Percentiles rank a stretch among this genome's conserved stretches.
phyloP scores from a whole-genome alignment of 148 eudicot species.

The Rhododendron mucronatum region DNA sequence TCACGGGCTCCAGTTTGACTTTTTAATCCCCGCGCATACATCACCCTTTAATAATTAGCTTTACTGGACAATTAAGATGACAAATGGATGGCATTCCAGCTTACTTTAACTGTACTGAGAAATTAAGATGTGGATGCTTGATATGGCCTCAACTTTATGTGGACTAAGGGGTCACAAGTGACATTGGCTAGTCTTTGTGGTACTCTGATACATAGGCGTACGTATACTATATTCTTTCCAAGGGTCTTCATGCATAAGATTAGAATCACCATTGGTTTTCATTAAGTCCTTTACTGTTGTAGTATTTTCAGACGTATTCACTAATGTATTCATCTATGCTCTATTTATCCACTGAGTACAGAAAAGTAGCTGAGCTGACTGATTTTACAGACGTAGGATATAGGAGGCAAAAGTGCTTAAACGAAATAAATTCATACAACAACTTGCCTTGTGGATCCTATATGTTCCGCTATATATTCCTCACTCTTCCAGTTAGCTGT shows the following conservation, averaged over 20 bases:
- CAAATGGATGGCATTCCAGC: too few relatives aligned
- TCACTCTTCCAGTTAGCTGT: too few relatives aligned
- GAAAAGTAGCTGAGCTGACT: neutral
- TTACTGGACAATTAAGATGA: too few relatives aligned
- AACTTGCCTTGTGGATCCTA: neutral
- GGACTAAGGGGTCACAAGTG: neutral
- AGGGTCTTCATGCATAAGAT: neutral
- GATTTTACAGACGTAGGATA: neutral
- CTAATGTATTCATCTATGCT: neutral
- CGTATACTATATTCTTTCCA: neutral
- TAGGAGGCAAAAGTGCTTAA: neutral
- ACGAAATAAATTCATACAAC: neutral
- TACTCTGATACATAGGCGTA: neutral
- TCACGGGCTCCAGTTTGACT: neutral
- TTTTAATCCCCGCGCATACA: too few relatives aligned
- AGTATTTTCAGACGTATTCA: neutral
- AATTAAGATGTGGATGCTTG: neutral
- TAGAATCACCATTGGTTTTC: neutral
- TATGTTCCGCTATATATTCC: too few relatives aligned
- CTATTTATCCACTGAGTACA: neutral
- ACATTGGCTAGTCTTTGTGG: neutral
- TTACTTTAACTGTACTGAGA: neutral
- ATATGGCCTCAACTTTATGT: neutral
- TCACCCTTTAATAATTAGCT: too few relatives aligned
- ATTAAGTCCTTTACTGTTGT: neutral